A percentile compares a stretch with the other conserved stretches of the same genome.
Evolutionary conservation across 495 filamentous ascomycete genomes (phyloP).

Genomic region (Podospora pseudocomata): DNA sequence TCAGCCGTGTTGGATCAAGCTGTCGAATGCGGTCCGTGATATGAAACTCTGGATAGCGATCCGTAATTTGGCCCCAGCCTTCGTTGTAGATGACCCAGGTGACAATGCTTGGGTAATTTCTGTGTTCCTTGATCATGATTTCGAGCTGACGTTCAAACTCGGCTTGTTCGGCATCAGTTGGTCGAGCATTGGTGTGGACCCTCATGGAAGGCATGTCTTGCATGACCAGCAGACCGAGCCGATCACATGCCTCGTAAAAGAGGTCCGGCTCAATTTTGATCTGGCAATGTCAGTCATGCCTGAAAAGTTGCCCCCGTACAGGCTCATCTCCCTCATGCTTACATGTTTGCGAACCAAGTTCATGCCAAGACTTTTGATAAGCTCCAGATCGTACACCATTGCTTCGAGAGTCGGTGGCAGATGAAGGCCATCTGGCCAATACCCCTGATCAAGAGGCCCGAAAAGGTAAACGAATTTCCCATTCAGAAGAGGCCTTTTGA

Average conservation of each 20-base stretch:
- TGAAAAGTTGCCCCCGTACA: no score
- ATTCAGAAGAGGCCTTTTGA: conserved; percentile 60
- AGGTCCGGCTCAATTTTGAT: conserved; percentile 66
- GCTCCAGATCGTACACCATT: conserved; percentile 60
- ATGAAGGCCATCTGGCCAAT: conserved; percentile 66
- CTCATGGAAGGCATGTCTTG: conserved; percentile 66
- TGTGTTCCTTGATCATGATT: conserved; percentile 57
- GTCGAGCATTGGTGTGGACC: conserved; percentile 29
- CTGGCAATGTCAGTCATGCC: conserved; percentile 26
- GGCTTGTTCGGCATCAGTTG: conserved; percentile 47
- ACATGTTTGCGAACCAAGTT: conserved; percentile 69
- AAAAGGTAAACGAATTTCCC: conserved; percentile 63
- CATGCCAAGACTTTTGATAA: conserved; percentile 59
- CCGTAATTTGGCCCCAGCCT: conserved; percentile 60
- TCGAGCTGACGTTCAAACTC: conserved; percentile 64
- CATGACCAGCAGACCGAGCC: conserved; percentile 59
- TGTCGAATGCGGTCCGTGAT: conserved; percentile 50
- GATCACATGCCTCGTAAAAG: conserved; percentile 65
- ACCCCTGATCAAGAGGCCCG: conserved; percentile 65
- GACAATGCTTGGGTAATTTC: conserved; percentile 58
- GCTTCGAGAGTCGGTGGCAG: conserved; percentile 58
- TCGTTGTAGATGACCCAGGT: conserved; percentile 66
- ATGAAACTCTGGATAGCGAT: conserved; percentile 51
- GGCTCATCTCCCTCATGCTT: conserved; percentile 17
- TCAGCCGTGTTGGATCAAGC: conserved; percentile 59